Evolutionary conservation across 2,329 filamentous ascomycete species (phyloP).

Genomic region (Pestalotiopsis sp.): DNA sequence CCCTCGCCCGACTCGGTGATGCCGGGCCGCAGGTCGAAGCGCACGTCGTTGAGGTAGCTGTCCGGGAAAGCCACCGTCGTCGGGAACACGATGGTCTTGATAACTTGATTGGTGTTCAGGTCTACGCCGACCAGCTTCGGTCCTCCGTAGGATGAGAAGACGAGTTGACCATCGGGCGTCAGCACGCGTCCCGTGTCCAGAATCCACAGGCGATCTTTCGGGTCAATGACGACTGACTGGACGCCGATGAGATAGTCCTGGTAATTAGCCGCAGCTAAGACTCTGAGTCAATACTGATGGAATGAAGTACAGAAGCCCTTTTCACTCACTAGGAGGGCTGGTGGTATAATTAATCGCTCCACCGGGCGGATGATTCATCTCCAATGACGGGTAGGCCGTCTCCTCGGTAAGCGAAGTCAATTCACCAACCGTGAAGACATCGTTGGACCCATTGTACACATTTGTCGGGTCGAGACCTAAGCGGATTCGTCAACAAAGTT

Average conservation of each 20-base stretch:
- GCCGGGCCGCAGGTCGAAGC: constrained; percentile 50
- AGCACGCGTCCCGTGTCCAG: constrained; percentile 48
- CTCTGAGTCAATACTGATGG: not conserved
- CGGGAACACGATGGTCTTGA: constrained; percentile 45
- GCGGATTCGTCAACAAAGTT: not conserved
- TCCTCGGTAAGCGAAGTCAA: constrained; percentile 25
- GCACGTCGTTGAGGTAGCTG: constrained; percentile 56
- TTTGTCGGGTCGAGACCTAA: constrained; percentile 49
- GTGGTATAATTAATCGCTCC: constrained; percentile 7
- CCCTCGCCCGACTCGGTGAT: constrained; percentile 44
- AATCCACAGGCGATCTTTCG: constrained; percentile 53
- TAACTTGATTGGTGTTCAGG: constrained; percentile 44
- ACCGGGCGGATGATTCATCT: constrained; percentile 45
- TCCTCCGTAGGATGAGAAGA: constrained; percentile 47
- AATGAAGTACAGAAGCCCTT: not conserved
- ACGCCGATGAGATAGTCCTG: constrained; percentile 52
- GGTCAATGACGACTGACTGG: constrained; percentile 54
- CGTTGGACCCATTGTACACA: constrained; percentile 36
- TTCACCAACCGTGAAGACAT: constrained; percentile 45
- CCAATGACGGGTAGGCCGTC: constrained; percentile 25
- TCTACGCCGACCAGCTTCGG: constrained; percentile 53
- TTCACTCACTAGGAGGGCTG: constrained; percentile 6
- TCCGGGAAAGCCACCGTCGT: constrained; percentile 44
- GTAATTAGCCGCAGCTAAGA: constrained; percentile 43
- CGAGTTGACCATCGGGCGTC: constrained; percentile 44